Evolutionary conservation across 1,284 basidiomycete genomes (phyloP), one percentile per base, ranked within the genome.

Genomic region (Apiotrichum sp.): DNA sequence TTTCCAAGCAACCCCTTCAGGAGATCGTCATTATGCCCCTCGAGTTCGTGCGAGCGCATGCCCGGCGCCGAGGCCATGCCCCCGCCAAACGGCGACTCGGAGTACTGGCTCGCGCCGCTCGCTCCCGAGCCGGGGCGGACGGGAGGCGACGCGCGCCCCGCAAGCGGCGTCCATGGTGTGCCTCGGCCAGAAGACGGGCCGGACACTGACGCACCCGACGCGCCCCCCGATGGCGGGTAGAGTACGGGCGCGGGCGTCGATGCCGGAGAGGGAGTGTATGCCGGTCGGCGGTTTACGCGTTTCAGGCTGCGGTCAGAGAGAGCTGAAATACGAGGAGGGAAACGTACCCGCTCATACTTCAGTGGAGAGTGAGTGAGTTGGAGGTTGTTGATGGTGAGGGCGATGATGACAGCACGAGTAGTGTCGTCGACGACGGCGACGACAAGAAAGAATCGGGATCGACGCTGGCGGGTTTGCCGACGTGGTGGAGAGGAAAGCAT

Each of bases 21-120:
- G 32, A 86, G 82, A 73, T 95, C 90, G 71, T 98, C 95, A 69
- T 98, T 98, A 77, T 98, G 95, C 46, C 88, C 84, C 73, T 98
- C 95, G n/a, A 98, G 77, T 71, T 97, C 89, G 65, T 95, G 91
- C 2, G 76, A 74, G 31, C 48, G 51, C 32, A 66, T 69, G 39
- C 55, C 36, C 36, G 43, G 49, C 31, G 53, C 52, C 53, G 61
- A 61, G 13, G 53, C 49, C 71, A 73, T 74, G 11, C 72, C 72
- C 3, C 70, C 70, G n/a, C 73, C 72, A 62, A 66, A 75, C n/a
- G 72, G 72, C 6, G 62, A 66, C 58, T 75, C 73, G 33, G 65
- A 68, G 50, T 72, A 74, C 53, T 69, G 67, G 38, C 61, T 65
- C 11, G 61, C 62, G 1, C 62, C 42, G 11, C 49, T 50, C 9